Evolutionary conservation across 192 early-diverging fungal species (phyloP).

Genomic region (Haplosporangium gracile): DNA sequence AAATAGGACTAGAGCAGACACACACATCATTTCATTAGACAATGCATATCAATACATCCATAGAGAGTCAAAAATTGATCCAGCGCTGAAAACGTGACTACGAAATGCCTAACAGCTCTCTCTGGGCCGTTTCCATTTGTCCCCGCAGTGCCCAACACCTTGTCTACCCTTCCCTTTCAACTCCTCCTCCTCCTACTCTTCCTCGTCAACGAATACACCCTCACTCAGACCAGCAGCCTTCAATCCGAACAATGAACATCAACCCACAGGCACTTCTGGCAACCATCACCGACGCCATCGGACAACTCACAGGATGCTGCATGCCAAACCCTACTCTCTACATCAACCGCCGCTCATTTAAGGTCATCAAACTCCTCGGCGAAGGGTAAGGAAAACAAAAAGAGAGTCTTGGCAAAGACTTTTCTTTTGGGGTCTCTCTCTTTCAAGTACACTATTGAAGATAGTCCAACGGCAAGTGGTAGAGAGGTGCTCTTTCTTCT

Average conservation of each 20-base stretch:
- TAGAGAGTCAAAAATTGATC: no score
- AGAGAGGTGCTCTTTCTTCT: no score
- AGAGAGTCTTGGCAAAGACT: neutral
- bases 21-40: neutral
- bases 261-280: conserved; percentile 49
- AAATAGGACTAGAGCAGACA: conserved; percentile 7
- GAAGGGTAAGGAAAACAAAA: conserved; percentile 65
- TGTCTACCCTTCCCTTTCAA: neutral
- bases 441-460: no score
- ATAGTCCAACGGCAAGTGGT: no score
- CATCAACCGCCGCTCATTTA: conserved; percentile 72
- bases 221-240: neutral
- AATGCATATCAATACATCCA: neutral
- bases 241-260: conserved; percentile 24
- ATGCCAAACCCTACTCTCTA: conserved; percentile 64
- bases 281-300: conserved; percentile 55
- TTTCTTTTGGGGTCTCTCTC: neutral
- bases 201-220: neutral
- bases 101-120: neutral
- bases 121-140: neutral
- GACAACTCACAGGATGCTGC: conserved; percentile 58
- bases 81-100: neutral
- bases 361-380: conserved; percentile 71
- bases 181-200: neutral
- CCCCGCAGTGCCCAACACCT: neutral